These are phyloP conservation scores for Thalassiosira delicatula DNA, from an alignment of 352 stramenopile species.

Conservation along the genomic window DNA sequence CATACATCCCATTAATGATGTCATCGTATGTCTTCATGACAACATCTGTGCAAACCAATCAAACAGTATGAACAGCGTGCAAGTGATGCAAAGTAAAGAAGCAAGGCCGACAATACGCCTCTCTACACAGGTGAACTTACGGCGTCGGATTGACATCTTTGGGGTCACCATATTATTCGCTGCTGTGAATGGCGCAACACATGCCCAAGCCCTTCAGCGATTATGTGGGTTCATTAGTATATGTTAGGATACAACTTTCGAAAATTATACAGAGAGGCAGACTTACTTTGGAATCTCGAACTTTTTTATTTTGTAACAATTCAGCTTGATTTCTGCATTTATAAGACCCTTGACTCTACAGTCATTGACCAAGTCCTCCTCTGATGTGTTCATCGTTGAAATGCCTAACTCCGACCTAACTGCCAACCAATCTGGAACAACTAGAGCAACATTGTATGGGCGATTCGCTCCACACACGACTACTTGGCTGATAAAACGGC, in stretches of 20 bases:
- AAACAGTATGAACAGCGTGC: too few relatives aligned
- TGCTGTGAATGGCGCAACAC: constrained; percentile 82
- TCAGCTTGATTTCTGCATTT: constrained; percentile 64
- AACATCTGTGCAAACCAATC: too few relatives aligned
- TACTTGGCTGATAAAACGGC: constrained; percentile 71
- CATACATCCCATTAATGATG: too few relatives aligned
- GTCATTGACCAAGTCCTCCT: constrained; percentile 63
- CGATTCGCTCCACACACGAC: constrained; percentile 84
- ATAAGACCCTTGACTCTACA: constrained; percentile 67
- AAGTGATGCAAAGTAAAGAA: too few relatives aligned
- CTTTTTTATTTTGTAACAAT: constrained; percentile 71
- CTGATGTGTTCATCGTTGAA: constrained; percentile 34
- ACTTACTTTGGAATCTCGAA: constrained; percentile 73
- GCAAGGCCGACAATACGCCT: too few relatives aligned
- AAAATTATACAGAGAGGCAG: too few relatives aligned
- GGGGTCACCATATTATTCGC: constrained; percentile 90
- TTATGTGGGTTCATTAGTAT: too few relatives aligned
- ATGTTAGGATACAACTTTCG: too few relatives aligned
- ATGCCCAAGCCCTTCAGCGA: constrained; percentile 58
- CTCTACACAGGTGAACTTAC: too few relatives aligned
- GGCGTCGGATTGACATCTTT: constrained; percentile 68
- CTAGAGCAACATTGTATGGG: constrained; percentile 81
- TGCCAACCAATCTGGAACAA: constrained; percentile 80
- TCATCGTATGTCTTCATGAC: too few relatives aligned
- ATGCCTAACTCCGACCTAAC: constrained; percentile 62